Evolutionary conservation across 768 basidiomycete species (phyloP).

Genomic region (Russula sp.): DNA sequence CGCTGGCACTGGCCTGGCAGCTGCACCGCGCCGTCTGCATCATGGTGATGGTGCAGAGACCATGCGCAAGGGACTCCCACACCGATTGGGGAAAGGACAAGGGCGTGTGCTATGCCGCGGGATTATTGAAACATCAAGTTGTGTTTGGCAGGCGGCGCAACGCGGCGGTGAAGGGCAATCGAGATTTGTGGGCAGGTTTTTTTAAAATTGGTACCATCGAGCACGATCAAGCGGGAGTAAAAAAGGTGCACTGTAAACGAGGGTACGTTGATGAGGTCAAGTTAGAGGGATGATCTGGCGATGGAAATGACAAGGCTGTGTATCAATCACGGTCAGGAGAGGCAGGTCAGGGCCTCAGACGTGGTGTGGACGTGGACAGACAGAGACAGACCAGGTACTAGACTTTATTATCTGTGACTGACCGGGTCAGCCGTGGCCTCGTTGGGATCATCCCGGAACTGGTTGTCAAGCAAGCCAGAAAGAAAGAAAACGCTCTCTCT

Average conservation of each 20-base stretch:
- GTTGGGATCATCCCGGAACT: conserved; percentile 8
- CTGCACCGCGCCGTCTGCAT: conserved; percentile 10
- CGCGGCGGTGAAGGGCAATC: neutral
- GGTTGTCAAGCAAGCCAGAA: conserved; percentile 8
- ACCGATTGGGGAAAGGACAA: conserved; percentile 1
- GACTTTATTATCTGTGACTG: no score
- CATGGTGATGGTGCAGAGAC: conserved; percentile 13
- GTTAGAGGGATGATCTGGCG: no score
- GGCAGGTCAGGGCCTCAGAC: no score
- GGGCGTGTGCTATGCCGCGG: neutral
- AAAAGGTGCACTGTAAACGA: neutral
- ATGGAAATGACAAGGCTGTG: no score
- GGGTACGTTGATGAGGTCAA: no score
- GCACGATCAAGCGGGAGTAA: neutral
- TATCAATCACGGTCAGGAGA: no score
- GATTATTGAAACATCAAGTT: neutral
- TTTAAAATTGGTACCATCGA: neutral
- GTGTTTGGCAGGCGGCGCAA: no score
- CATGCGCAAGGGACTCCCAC: neutral
- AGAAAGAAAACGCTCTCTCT: neutral
- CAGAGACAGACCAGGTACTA: no score
- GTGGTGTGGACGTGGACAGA: no score
- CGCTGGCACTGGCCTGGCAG: neutral
- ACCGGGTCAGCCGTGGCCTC: conserved; percentile 7
- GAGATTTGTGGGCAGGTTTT: neutral